Evolutionary conservation across 2,329 filamentous ascomycete species (phyloP).

Genomic region (Diaporthe destruens): DNA sequence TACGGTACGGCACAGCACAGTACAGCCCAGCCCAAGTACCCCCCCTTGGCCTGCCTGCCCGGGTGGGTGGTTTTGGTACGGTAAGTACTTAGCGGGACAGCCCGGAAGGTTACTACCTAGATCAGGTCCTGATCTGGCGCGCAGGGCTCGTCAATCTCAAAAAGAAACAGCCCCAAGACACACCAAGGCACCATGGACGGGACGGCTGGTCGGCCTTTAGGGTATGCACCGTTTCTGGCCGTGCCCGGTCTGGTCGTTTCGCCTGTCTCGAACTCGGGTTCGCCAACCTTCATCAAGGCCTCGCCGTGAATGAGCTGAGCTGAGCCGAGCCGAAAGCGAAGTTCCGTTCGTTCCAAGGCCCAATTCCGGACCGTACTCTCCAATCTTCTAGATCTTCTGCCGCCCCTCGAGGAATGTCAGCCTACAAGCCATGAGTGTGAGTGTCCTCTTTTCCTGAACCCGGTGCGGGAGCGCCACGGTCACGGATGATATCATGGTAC

Average conservation of each 20-base stretch:
- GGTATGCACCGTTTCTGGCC: slow-evolving; percentile 26
- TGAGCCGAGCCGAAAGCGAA: slow-evolving; percentile 25
- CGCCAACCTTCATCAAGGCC: slow-evolving; percentile 21
- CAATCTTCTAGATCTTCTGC: slow-evolving; percentile 29
- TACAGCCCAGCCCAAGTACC: not conserved
- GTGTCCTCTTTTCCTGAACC: not conserved
- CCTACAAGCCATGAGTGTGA: slow-evolving; percentile 7
- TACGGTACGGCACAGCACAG: slow-evolving; percentile 6
- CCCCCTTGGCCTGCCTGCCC: slow-evolving; percentile 12
- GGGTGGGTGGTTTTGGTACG: slow-evolving; percentile 28
- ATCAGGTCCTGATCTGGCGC: slow-evolving; percentile 26
- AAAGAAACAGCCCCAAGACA: slow-evolving; percentile 25
- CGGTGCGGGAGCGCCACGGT: slow-evolving; percentile 6
- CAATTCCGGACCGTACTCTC: slow-evolving; percentile 17
- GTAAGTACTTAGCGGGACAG: slow-evolving; percentile 36
- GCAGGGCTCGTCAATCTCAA: slow-evolving; percentile 32
- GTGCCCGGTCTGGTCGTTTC: not conserved
- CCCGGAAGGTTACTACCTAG: slow-evolving; percentile 33
- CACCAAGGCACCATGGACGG: slow-evolving; percentile 25
- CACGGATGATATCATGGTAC: slow-evolving; percentile 25
- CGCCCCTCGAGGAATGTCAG: slow-evolving; percentile 32
- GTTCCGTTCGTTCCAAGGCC: slow-evolving; percentile 24
- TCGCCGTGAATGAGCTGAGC: slow-evolving; percentile 27
- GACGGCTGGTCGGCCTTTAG: slow-evolving; percentile 23
- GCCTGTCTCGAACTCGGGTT: slow-evolving; percentile 17